Evolutionary conservation across 805 yeast genomes (phyloP).

Genomic region (Lipomyces orientalis): DNA sequence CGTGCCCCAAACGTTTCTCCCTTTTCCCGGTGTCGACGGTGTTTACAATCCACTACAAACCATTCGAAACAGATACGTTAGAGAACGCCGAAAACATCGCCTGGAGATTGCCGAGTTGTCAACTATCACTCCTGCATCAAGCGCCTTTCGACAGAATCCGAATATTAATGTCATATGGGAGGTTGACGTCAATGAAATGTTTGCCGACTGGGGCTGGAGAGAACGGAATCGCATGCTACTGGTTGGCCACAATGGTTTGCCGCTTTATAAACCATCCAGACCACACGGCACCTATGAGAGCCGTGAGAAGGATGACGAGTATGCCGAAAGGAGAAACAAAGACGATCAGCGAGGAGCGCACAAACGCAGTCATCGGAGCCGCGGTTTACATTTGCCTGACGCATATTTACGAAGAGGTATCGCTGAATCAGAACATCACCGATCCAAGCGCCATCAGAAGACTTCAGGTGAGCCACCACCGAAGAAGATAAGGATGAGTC

Average conservation of each 20-base stretch:
- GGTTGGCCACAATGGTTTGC: conserved; percentile 29
- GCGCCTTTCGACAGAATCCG: conserved; percentile 15
- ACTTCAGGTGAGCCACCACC: not conserved
- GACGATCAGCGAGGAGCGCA: not conserved
- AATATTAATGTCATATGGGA: conserved; percentile 31
- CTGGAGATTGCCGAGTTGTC: conserved; percentile 17
- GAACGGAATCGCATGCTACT: conserved; percentile 28
- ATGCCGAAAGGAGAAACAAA: not conserved
- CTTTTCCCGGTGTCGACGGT: conserved; percentile 35
- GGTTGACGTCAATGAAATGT: conserved; percentile 32
- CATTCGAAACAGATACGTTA: conserved; percentile 33
- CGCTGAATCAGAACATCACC: not conserved
- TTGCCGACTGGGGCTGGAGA: conserved; percentile 37
- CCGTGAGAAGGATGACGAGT: not conserved
- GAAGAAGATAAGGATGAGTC: not conserved
- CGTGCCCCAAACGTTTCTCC: not conserved
- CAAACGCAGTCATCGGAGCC: not conserved
- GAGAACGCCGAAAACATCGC: conserved; percentile 16
- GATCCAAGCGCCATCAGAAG: not conserved
- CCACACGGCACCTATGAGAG: not conserved
- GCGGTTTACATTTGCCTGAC: conserved; percentile 3
- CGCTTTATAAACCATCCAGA: conserved; percentile 15
- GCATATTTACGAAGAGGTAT: conserved; percentile 4
- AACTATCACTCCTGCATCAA: conserved; percentile 30
- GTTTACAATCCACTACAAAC: conserved; percentile 37